phyloP scores from a whole-genome alignment of 2,329 filamentous ascomycete genomes.

The Thielaviopsis populi region DNA sequence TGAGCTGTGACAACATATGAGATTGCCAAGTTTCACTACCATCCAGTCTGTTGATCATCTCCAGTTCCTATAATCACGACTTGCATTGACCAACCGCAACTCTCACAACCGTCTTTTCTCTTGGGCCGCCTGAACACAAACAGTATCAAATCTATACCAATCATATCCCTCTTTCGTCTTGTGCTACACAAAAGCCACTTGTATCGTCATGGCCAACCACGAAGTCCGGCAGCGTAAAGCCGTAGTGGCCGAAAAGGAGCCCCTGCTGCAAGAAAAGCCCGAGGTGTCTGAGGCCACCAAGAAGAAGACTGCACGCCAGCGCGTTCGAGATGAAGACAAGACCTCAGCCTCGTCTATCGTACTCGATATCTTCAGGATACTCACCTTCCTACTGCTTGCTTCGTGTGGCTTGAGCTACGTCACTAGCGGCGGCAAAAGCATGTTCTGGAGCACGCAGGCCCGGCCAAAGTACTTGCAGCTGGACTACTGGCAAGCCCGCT shows the following conservation, averaged over 20 bases:
- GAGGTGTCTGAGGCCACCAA: not conserved
- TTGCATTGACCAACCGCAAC: not conserved
- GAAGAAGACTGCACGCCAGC: constrained; percentile 18
- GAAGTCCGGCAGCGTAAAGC: constrained; percentile 15
- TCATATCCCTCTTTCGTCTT: not conserved
- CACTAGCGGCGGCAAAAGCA: constrained; percentile 53
- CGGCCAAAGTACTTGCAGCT: constrained; percentile 45
- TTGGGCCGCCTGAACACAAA: not conserved
- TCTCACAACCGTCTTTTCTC: not conserved
- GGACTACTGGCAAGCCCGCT: constrained; percentile 42
- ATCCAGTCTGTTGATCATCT: not conserved
- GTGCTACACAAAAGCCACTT: not conserved
- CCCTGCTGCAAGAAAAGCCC: not conserved
- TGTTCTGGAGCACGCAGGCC: constrained; percentile 50
- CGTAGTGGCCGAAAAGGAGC: not conserved
- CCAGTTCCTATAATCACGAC: not conserved
- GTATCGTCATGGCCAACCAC: constrained; percentile 3
- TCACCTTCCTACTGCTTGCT: constrained; percentile 50
- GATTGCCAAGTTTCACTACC: not conserved
- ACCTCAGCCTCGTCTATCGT: constrained; percentile 28
- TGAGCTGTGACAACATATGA: not conserved
- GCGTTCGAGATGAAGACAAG: constrained; percentile 46
- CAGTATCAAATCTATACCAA: not conserved
- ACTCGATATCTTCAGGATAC: constrained; percentile 54
- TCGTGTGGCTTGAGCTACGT: constrained; percentile 62